Base-by-base conservation (phyloP, 345 rosid species). In the Linum tenue region DNA sequence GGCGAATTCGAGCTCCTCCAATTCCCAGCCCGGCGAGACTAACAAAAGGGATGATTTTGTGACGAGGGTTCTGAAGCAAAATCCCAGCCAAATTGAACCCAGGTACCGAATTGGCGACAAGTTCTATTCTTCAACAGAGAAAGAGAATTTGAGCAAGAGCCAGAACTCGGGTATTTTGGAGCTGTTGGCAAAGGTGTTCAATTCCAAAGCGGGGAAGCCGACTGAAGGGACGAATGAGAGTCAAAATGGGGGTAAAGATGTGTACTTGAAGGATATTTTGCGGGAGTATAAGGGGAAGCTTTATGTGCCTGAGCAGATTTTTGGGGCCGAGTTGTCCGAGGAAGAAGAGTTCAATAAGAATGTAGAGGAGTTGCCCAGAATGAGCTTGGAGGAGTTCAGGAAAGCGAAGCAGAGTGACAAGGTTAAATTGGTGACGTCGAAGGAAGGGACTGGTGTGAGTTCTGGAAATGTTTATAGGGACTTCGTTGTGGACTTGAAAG, bases 251-350 rank as follows among this genome's bases (percentile, higher is more conserved):
- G 67, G 66, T 37, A 82, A 76, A 65, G 58, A 76, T 62, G 98
- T 91, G 72, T 85, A 85, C 61, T 69, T 91, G 89, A 87, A 78
- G 64, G 95, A 89, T 69, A 70, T 91, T 42, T 65, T 91, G 78
- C 83, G 95, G 76, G 92, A 86, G 68, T 78, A 86, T 67, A 91
- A 69, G 36, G 98, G 98, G 39, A 89, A 91, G 78, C 92, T 89
- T 50, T 89, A 85, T 60, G 98, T 91, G 39, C 98, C 98, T 0
- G 96, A 85, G 82, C 96, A 87, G 75, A 76, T 89, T 60, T 91
- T 91, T 53, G 96, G 84, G 44, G 61, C 73, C 31, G 84, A 80
- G 67, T 79, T 87, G 69, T 80, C 90, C 0, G 92, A 91, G 75
- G 95, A 87, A 67, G 95, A 89, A 37, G 84, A 81, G 37, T 91